These are phyloP conservation scores for Schwanniomyces etchellsii DNA, from an alignment of 1,139 yeast genomes.

Conservation along the genomic window DNA sequence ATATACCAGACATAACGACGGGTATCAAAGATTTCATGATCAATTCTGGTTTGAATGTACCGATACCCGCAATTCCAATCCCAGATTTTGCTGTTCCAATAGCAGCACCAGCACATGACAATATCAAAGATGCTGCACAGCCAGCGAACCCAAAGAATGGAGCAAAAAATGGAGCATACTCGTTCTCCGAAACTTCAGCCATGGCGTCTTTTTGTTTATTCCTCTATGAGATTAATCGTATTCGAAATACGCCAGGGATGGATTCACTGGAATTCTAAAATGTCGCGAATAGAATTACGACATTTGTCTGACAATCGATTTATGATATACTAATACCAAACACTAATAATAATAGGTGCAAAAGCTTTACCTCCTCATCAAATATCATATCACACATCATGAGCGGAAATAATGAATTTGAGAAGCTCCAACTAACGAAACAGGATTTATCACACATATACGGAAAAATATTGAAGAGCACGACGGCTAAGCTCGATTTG, in stretches of 20 bases:
- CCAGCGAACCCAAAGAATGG: constrained; percentile 96
- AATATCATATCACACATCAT: too few species aligned
- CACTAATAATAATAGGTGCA: too few species aligned
- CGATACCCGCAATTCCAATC: constrained; percentile 90
- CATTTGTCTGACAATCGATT: too few species aligned
- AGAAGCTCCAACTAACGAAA: constrained; percentile 40
- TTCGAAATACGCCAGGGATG: too few species aligned
- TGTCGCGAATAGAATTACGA: constrained; percentile 1
- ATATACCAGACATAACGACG: constrained; percentile 97
- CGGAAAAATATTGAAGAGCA: constrained; percentile 31
- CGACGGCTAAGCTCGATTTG: constrained; percentile 37
- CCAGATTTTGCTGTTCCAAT: constrained; percentile 99
- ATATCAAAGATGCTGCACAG: constrained; percentile 86
- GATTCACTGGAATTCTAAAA: constrained; percentile 2
- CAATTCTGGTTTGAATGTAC: constrained; percentile 77
- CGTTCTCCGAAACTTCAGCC: constrained; percentile 37
- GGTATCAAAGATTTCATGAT: constrained; percentile 86
- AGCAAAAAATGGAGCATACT: constrained; percentile 80
- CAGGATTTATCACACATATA: constrained; percentile 49
- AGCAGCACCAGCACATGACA: constrained; percentile 94
- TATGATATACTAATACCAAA: too few species aligned
- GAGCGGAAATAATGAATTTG: constrained; percentile 20
- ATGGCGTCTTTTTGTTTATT: constrained; percentile 13
- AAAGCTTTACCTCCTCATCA: too few species aligned
- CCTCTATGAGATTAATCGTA: constrained; percentile 2